These are phyloP conservation scores for Blepharisma japonicum DNA, from an alignment of 73 alveolate species.

Conservation along the genomic window DNA sequence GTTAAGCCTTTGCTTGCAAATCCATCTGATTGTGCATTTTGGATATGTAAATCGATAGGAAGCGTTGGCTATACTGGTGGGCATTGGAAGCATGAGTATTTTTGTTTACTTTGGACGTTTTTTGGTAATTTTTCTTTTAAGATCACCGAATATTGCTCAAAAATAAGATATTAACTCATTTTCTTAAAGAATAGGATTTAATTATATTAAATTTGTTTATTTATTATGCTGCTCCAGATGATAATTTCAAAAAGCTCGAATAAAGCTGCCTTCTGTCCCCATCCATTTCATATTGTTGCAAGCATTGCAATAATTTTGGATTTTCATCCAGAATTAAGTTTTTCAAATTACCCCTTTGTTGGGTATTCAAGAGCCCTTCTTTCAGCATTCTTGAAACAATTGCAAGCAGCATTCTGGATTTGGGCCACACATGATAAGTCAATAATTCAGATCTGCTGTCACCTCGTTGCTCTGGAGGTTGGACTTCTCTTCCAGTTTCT, in stretches of 20 bases:
- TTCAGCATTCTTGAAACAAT: constrained; percentile 61
- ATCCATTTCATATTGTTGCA: constrained; percentile 54
- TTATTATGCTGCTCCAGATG: neutral
- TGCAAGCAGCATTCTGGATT: constrained; percentile 66
- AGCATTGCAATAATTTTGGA: constrained; percentile 38
- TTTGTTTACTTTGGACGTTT: no score
- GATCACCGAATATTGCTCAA: no score
- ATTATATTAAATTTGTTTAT: neutral
- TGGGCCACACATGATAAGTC: constrained; percentile 68
- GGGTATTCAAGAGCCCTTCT: constrained; percentile 42
- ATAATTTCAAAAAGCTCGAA: constrained; percentile 29
- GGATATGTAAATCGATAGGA: constrained; percentile 42
- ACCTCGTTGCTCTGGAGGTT: neutral
- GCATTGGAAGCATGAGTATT: constrained; percentile 15
- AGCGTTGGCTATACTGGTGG: constrained; percentile 40
- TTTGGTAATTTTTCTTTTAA: no score
- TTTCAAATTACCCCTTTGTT: constrained; percentile 59
- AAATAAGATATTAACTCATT: no score
- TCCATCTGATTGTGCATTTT: constrained; percentile 43
- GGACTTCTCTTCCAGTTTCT: neutral
- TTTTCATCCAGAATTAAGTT: constrained; percentile 60
- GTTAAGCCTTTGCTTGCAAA: constrained; percentile 24
- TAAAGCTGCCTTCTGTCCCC: constrained; percentile 56
- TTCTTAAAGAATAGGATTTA: no score
- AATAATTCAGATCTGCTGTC: constrained; percentile 42